Base-by-base conservation (phyloP, 2,329 filamentous ascomycete genomes). In the Sporothrix mexicana region DNA sequence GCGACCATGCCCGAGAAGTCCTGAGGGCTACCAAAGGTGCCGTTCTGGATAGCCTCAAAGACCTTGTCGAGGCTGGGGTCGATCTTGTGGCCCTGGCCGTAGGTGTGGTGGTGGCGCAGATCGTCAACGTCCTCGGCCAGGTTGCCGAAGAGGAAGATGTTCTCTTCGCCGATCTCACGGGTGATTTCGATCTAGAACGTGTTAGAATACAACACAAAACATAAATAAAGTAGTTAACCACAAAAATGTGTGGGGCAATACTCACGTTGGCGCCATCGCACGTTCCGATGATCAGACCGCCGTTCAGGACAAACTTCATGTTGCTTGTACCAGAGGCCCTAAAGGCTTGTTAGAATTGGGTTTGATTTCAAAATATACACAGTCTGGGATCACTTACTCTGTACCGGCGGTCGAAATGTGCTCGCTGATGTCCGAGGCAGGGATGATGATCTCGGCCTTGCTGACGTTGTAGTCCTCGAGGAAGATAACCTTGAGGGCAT, bases 231-330 rank as follows among this genome's bases (percentile, higher is more conserved):
- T 13, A 13, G 41, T 15, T 36, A 57, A 13, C 30, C n/a, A 86
- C 91, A 87, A 13, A 25, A 41, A 36, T 6, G 25, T 41, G 57
- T 20, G 57, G 57, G 57, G 25, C 13, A 20, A 25, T 20, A 47
- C 61, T 12, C 87, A 96, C 94, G 80, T 99, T 99, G 75, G 96
- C 96, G 80, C 96, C 96, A 79, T 99, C 96, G 80, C 95, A 98
- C 23, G 96, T 99, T 78, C 96, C 96, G 77, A 99, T 99, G 79
- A 99, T 97, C 74, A 99, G 86, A 76, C 96, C 96, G 76, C 96
- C 96, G 79, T 98, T 99, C 79, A 99, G 87, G 15, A 98, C 96
- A 82, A 99, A 99, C 83, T 99, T 99, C 96, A 99, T 99, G 89
- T 99, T 99, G 79, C 93, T 97, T 13, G 94, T 97, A 75, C 95